phyloP scores from a whole-genome alignment of 208 protist genomes.

The Trypanosoma cruzi region DNA sequence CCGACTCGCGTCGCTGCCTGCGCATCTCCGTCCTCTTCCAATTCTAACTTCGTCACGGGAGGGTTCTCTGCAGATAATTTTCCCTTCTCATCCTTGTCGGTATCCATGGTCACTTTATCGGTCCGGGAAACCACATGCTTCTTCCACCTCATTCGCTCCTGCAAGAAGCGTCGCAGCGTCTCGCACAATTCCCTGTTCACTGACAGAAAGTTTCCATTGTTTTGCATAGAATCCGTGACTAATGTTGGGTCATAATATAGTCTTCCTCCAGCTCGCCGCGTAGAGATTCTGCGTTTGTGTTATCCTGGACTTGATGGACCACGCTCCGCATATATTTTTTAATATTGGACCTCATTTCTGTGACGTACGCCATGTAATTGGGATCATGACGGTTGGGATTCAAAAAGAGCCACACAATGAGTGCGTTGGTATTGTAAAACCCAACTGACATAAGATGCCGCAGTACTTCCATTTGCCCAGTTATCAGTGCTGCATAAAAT shows the following conservation, averaged over 20 bases:
- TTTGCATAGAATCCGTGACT: not conserved
- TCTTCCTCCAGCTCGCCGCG: slow-evolving; percentile 6
- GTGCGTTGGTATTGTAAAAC: slow-evolving; percentile 65
- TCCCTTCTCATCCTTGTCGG: not conserved
- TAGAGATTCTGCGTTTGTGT: not conserved
- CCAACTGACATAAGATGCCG: slow-evolving; percentile 51
- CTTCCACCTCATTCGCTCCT: slow-evolving; percentile 10
- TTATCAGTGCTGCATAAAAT: slow-evolving; percentile 68
- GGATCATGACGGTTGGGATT: slow-evolving; percentile 32
- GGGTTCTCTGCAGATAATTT: not conserved
- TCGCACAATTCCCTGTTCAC: slow-evolving; percentile 18
- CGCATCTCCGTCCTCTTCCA: not conserved
- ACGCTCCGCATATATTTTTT: slow-evolving; percentile 17
- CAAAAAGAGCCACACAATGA: slow-evolving; percentile 66
- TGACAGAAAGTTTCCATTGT: not conserved
- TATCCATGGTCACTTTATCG: not conserved
- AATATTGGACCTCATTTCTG: slow-evolving; percentile 3
- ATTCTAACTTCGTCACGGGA: not conserved
- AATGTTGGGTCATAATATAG: not conserved
- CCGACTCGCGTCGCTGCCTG: not conserved
- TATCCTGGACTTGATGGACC: not conserved
- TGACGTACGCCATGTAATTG: slow-evolving; percentile 22
- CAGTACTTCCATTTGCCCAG: slow-evolving; percentile 67
- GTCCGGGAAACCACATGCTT: not conserved
- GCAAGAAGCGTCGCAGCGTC: slow-evolving; percentile 20